Evolutionary conservation across 2,329 filamentous ascomycete species (phyloP), one percentile per base, ranked within the genome.

Genomic region (Samsoniella hepiali): DNA sequence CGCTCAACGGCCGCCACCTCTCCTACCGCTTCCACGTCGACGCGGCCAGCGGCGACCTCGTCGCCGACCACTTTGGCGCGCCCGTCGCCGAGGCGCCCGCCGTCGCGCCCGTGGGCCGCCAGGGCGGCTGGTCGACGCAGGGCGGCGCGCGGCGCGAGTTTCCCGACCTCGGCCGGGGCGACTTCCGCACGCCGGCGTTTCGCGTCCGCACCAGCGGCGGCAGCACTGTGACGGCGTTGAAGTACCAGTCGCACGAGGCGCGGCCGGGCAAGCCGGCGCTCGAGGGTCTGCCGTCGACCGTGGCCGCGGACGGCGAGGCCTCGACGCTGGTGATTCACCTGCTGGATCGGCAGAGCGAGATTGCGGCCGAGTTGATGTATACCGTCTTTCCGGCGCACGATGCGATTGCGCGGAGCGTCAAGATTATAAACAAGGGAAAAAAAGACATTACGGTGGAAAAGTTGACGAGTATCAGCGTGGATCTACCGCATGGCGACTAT

Each of bases 1-100:
- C 83, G 2, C 75, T 88, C 50, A 83, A 83, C 36, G 84, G 82
- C 32, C 74, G 81, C 54, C 77, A 78, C 66, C 77, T 86, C 40
- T 87, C 85, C 1, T 88, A 89, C 68, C 82, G 84, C 50, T 87
- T 89, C 70, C 86, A 88, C 66, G 84, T 87, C 54, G 82, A 88
- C 65, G 73, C 79, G 2, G 71, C 69, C 11, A 83, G 81, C 0
- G 80, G 82, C 3, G 85, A 88, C 62, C 76, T 89, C 45, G 71
- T 84, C 17, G 80, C 82, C 0, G 84, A 88, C 67, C 85, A 88
- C 69, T 88, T 86, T 66, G 86, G 86, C 49, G 84, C 5, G 3
- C 78, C 77, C 0, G 76, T 82, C 3, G 79, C 79, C 4, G 85
- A 86, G 57, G 78, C 82, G 17, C 75, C 36, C 44, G 7, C 50